A percentile compares a stretch with the other conserved stretches of the same genome.
phyloP scores from a whole-genome alignment of 2,329 filamentous ascomycete species.

The Colletotrichum truncatum region DNA sequence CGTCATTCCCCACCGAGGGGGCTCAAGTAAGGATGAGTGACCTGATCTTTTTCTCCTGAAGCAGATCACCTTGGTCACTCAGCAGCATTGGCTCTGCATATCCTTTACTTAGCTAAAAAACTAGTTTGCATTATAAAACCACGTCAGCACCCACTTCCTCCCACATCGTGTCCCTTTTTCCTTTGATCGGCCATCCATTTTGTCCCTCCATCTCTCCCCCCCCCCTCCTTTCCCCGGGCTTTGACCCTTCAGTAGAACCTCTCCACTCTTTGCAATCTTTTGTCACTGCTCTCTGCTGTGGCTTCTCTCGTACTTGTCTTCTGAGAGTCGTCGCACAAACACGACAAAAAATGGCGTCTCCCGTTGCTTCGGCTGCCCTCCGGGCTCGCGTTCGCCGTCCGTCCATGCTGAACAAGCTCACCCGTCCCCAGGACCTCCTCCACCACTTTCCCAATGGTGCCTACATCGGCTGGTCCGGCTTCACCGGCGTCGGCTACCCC shows the following conservation, averaged over 20 bases:
- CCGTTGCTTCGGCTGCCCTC: conserved; percentile 75
- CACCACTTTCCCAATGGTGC: conserved; percentile 83
- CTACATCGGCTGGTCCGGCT: conserved; percentile 93
- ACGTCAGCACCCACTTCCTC: conserved; percentile 6
- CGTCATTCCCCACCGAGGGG: conserved; percentile 31
- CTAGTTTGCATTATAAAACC: conserved; percentile 6
- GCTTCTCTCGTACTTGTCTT: too few relatives aligned
- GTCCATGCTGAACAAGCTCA: conserved; percentile 82
- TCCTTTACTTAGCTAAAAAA: background rate
- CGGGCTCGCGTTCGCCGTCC: conserved; percentile 80
- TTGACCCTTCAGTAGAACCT: conserved; percentile 4
- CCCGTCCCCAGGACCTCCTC: conserved; percentile 81
- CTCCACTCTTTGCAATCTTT: background rate
- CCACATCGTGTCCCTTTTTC: background rate
- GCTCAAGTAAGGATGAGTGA: conserved; percentile 28
- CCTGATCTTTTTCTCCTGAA: conserved; percentile 21
- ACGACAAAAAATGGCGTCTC: conserved; percentile 53
- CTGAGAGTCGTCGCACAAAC: background rate
- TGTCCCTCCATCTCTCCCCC: conserved; percentile 2
- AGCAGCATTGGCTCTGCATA: too few relatives aligned
- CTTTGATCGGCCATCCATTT: background rate
- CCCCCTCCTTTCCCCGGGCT: conserved; percentile 1
- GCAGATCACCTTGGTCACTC: too few relatives aligned
- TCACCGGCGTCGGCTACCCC: conserved; percentile 89
- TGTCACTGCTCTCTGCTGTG: background rate